phyloP scores from a whole-genome alignment of 352 stramenopile species.

The Phytophthora boehmeriae region DNA sequence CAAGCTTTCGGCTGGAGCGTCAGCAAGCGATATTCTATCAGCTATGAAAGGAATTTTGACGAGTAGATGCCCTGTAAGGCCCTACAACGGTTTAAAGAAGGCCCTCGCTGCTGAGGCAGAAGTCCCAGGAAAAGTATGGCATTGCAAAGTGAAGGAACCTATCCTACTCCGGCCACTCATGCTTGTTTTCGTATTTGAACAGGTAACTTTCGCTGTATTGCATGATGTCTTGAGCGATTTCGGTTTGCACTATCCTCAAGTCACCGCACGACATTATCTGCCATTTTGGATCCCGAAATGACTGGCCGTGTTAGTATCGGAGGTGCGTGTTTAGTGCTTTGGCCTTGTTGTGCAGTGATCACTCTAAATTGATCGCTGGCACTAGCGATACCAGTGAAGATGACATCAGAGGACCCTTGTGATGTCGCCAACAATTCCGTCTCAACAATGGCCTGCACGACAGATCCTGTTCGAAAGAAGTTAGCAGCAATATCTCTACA shows the following conservation, averaged over 20 bases:
- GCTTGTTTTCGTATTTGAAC: too few species aligned
- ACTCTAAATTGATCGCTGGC: too few species aligned
- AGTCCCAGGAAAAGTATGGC: slow-evolving; percentile 64
- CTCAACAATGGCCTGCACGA: slow-evolving; percentile 60
- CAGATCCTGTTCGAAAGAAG: slow-evolving; percentile 38
- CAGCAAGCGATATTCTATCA: slow-evolving; percentile 67
- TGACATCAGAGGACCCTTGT: slow-evolving; percentile 34
- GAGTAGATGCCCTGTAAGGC: slow-evolving; percentile 56
- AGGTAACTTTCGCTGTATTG: slow-evolving; percentile 73
- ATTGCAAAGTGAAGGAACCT: neutral
- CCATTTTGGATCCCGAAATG: slow-evolving; percentile 58
- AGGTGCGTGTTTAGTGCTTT: slow-evolving; percentile 37
- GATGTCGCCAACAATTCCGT: slow-evolving; percentile 55
- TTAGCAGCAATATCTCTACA: neutral
- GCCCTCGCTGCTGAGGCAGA: slow-evolving; percentile 71
- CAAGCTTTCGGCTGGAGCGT: slow-evolving; percentile 44
- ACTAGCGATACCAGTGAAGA: slow-evolving; percentile 51
- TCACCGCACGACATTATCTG: slow-evolving; percentile 51
- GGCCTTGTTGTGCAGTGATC: neutral
- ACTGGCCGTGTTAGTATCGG: slow-evolving; percentile 70
- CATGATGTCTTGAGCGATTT: slow-evolving; percentile 79
- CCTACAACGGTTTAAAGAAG: slow-evolving; percentile 86
- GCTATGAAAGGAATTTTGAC: slow-evolving; percentile 71
- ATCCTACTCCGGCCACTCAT: neutral
- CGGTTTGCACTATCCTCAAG: slow-evolving; percentile 47